Percentiles rank a stretch among this genome's conserved stretches.
These are phyloP conservation scores for Polygonum maritimum DNA, from an alignment of 148 eudicot genomes.

Conservation along the genomic window DNA sequence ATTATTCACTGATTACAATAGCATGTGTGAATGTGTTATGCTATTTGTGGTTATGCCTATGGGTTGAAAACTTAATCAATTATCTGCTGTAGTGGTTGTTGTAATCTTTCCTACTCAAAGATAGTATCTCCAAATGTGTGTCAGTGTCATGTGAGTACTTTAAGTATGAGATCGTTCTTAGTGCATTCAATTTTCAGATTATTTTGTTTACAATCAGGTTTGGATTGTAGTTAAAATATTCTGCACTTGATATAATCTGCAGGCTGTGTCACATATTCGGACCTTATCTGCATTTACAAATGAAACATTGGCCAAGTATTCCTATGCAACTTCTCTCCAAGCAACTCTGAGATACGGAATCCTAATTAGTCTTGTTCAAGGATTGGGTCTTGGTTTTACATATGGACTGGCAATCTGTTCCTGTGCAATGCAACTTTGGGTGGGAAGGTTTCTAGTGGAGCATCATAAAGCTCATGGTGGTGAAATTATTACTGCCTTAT, in stretches of 20 bases:
- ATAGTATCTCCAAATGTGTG: not conserved
- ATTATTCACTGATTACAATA: not conserved
- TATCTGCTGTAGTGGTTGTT: not conserved
- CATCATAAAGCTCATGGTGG: constrained; percentile 84
- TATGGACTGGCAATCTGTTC: constrained; percentile 98
- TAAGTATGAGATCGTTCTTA: not conserved
- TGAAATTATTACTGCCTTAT: constrained; percentile 80
- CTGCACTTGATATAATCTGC: constrained; percentile 16
- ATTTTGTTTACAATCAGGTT: not conserved
- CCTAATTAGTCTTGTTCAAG: constrained; percentile 98
- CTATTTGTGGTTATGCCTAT: not conserved
- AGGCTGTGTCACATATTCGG: constrained; percentile 83
- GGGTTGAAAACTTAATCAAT: not conserved
- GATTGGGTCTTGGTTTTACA: constrained; percentile 96
- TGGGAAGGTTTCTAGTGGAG: constrained; percentile 77
- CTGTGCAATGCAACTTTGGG: constrained; percentile 97
- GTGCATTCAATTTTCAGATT: not conserved
- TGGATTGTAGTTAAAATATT: not conserved
- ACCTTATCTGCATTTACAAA: constrained; percentile 89
- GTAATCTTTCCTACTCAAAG: not conserved
- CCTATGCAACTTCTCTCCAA: constrained; percentile 95
- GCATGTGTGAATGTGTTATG: not conserved
- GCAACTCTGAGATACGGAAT: constrained; percentile 96
- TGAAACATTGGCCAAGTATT: constrained; percentile 95
- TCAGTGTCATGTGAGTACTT: not conserved